Evolutionary conservation across 1,284 basidiomycete genomes (phyloP).

Genomic region (Fomitopsis schrenkii): DNA sequence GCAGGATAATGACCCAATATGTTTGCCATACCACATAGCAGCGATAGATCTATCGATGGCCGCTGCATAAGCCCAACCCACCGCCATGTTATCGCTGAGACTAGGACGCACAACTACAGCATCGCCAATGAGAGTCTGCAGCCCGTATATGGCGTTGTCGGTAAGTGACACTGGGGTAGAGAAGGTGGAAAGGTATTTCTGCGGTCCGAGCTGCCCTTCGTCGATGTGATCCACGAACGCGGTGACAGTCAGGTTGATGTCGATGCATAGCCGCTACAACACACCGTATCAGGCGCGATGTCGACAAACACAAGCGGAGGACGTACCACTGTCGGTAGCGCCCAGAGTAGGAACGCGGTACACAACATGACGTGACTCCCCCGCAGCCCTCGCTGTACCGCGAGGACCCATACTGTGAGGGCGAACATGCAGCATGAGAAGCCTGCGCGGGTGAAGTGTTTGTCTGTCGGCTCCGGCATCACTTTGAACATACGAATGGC

Average conservation of each 20-base stretch:
- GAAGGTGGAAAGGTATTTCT: conserved; percentile 1
- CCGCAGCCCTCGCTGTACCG: neutral
- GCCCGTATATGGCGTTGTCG: neutral
- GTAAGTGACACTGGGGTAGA: neutral
- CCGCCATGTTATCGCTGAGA: neutral
- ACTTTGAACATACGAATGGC: neutral
- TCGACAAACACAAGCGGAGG: neutral
- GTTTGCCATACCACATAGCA: conserved; percentile 6
- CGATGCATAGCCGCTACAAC: conserved; percentile 1
- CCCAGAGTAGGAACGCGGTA: neutral
- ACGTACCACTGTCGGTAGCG: neutral
- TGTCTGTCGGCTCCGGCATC: neutral
- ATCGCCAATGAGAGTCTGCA: conserved; percentile 6
- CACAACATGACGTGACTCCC: neutral
- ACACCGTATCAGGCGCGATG: neutral
- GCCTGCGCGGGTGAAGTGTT: neutral
- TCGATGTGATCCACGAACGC: conserved; percentile 4
- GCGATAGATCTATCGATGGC: neutral
- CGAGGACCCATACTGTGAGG: neutral
- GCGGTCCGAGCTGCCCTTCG: conserved; percentile 1
- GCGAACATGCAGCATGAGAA: neutral
- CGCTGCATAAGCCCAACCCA: neutral
- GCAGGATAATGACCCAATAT: neutral
- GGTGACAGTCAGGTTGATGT: neutral
- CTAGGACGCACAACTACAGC: conserved; percentile 1